phyloP scores from a whole-genome alignment of 2,329 filamentous ascomycete genomes.

The Colletotrichum theobromicola region DNA sequence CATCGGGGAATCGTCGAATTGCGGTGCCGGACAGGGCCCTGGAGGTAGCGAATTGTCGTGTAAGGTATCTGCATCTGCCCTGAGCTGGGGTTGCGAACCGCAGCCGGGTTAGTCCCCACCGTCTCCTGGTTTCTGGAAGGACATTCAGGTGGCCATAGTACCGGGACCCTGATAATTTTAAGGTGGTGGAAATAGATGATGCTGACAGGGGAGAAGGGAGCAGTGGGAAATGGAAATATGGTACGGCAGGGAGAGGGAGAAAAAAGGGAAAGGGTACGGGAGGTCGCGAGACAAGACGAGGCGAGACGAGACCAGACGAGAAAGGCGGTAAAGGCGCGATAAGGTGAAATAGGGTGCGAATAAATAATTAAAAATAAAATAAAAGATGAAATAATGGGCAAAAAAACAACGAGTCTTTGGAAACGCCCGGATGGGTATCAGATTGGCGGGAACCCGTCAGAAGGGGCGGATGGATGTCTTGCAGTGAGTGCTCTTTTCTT shows the following conservation, averaged over 20 bases:
- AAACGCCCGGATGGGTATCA: not conserved
- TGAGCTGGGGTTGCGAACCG: not conserved
- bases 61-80: not conserved
- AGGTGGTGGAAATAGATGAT: constrained; percentile 18
- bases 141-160: constrained; percentile 22
- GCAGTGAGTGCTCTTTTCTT: not conserved
- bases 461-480: not conserved
- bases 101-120: not conserved
- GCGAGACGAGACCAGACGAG: constrained; percentile 1
- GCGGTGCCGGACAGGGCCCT: constrained; percentile 3
- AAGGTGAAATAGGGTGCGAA: not conserved
- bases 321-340: not conserved
- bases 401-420: not conserved
- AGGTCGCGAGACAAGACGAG: constrained; percentile 8
- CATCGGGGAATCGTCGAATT: not conserved
- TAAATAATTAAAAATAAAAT: not conserved
- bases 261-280: not conserved
- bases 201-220: constrained; percentile 1
- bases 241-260: not conserved
- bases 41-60: not conserved
- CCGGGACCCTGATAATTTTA: constrained; percentile 21
- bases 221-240: constrained; percentile 6
- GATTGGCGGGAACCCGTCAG: not conserved
- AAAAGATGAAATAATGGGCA: not conserved
- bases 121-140: constrained; percentile 15